These are phyloP conservation scores for Trichosporon coremiiforme DNA, from an alignment of 1,284 basidiomycete genomes.

Conservation along the genomic window DNA sequence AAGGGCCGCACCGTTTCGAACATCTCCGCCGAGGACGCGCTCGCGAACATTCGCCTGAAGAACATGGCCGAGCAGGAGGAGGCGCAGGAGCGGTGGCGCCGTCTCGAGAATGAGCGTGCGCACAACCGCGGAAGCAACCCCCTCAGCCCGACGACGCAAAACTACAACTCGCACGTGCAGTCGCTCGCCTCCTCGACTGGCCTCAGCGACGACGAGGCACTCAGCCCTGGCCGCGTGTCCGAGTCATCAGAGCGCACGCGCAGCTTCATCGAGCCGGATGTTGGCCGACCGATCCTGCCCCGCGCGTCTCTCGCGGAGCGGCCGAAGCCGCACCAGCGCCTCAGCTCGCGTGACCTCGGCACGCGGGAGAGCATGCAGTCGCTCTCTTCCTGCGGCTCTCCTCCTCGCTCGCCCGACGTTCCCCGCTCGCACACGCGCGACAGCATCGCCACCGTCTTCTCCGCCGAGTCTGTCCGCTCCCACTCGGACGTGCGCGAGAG, in stretches of 20 bases:
- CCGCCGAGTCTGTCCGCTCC: constrained; percentile 4
- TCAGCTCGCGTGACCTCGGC: constrained; percentile 15
- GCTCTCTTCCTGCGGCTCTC: constrained; percentile 9
- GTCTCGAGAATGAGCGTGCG: constrained; percentile 25
- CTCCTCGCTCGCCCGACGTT: background rate
- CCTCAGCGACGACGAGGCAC: constrained; percentile 13
- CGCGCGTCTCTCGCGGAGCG: background rate
- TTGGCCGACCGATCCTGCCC: background rate
- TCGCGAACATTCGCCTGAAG: constrained; percentile 36
- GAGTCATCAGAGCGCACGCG: constrained; percentile 8
- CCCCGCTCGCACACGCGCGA: constrained; percentile 10
- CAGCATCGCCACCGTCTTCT: constrained; percentile 10
- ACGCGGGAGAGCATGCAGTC: constrained; percentile 17
- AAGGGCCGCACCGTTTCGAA: constrained; percentile 28
- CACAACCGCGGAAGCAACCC: background rate
- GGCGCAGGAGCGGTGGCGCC: constrained; percentile 42
- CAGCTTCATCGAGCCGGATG: background rate
- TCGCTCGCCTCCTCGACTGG: background rate
- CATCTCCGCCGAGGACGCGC: constrained; percentile 35
- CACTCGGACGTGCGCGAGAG: background rate
- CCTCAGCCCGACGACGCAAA: constrained; percentile 16
- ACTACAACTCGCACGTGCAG: background rate
- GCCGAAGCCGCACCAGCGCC: background rate
- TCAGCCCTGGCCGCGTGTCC: background rate
- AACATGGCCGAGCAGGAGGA: constrained; percentile 37